Evolutionary conservation across 805 yeast genomes (phyloP).

Genomic region (Ogataea methylovora): DNA sequence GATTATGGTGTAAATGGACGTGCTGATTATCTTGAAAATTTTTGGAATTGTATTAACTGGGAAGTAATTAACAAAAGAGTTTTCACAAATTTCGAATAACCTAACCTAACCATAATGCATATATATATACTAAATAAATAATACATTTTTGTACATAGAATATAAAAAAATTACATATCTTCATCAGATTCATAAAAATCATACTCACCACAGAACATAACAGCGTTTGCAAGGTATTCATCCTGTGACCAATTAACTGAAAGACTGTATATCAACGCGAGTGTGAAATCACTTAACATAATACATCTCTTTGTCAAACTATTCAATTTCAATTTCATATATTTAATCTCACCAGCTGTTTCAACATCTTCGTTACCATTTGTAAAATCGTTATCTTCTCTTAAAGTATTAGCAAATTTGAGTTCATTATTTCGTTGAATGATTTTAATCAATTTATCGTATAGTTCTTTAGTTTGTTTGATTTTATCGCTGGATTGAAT

Average conservation of each 20-base stretch:
- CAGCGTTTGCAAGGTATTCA: conserved; percentile 18
- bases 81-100: conserved; percentile 11
- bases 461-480: neutral
- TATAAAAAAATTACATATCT: neutral
- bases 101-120: neutral
- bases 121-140: neutral
- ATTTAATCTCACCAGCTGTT: conserved; percentile 1
- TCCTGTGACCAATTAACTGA: conserved; percentile 24
- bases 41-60: conserved; percentile 85
- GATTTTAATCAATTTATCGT: neutral
- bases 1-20: conserved; percentile 82
- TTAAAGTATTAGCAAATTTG: neutral
- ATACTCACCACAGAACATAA: conserved; percentile 23
- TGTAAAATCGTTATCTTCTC: neutral
- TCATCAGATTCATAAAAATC: conserved; percentile 17
- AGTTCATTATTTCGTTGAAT: neutral
- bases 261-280: conserved; percentile 24
- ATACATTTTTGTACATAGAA: neutral
- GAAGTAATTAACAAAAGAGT: conserved; percentile 47
- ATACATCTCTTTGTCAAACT: conserved; percentile 11
- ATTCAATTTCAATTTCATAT: conserved; percentile 1
- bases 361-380: neutral
- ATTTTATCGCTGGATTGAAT: neutral
- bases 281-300: conserved; percentile 22
- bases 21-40: conserved; percentile 62